phyloP scores from a whole-genome alignment of 78 protist species.

The Pigoraptor vietnamica region DNA sequence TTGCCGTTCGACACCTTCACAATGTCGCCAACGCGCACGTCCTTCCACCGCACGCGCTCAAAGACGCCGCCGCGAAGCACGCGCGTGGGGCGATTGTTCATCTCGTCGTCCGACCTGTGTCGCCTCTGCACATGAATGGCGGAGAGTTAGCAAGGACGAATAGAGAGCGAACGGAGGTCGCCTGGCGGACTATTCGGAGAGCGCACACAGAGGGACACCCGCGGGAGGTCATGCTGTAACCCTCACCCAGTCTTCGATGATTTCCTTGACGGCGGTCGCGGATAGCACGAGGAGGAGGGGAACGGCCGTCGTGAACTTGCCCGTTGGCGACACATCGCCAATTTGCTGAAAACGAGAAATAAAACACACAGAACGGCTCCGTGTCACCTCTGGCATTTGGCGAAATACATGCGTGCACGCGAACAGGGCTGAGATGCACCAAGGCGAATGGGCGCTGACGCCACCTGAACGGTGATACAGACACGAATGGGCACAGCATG shows the following conservation, averaged over 20 bases:
- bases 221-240: not conserved
- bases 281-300: slow-evolving; percentile 66
- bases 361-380: not conserved
- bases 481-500: not conserved
- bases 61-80: not conserved
- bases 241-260: slow-evolving; percentile 71
- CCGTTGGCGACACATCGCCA: slow-evolving; percentile 77
- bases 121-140: not conserved
- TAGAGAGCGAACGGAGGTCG: no score
- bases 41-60: not conserved
- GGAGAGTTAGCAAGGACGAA: no score
- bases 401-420: no score
- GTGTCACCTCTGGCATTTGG: not conserved
- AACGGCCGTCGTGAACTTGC: slow-evolving; percentile 64
- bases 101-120: not conserved
- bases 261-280: slow-evolving; percentile 66
- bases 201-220: not conserved
- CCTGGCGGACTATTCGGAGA: no score
- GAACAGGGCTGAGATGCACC: no score
- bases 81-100: not conserved
- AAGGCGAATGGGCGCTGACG: no score
- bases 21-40: slow-evolving; percentile 14
- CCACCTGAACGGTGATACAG: no score
- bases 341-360: slow-evolving; percentile 33
- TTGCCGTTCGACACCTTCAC: not conserved